These are phyloP conservation scores for Aureobasidium sp. DNA, from an alignment of 2,329 filamentous ascomycete genomes.

Conservation along the genomic window DNA sequence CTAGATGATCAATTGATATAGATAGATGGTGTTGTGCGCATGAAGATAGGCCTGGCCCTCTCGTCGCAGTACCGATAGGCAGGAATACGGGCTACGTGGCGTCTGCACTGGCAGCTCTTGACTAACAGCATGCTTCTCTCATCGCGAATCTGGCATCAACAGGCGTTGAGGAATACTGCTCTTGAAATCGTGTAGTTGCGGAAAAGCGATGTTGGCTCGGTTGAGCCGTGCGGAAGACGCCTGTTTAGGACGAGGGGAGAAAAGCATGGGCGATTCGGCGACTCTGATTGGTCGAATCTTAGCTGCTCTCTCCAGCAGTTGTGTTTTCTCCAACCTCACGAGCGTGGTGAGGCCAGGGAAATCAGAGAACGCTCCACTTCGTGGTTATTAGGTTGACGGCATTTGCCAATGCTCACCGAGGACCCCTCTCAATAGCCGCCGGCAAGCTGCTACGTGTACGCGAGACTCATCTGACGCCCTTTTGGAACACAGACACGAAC, in stretches of 20 bases:
- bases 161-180: background rate
- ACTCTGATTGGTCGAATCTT: background rate
- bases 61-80: background rate
- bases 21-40: background rate
- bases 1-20: background rate
- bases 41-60: background rate
- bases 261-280: background rate
- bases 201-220: background rate
- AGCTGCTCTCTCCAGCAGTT: background rate
- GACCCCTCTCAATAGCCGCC: constrained; percentile 11
- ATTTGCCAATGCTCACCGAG: constrained; percentile 12
- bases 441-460: constrained; percentile 10
- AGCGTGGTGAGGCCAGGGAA: background rate
- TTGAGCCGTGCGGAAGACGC: background rate
- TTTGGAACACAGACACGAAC: background rate
- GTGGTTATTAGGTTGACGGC: constrained; percentile 8
- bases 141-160: background rate
- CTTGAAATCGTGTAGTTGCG: background rate
- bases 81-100: constrained; percentile 1
- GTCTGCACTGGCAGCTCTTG: background rate
- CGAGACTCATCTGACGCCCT: constrained; percentile 10
- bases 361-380: constrained; percentile 9
- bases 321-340: constrained; percentile 9
- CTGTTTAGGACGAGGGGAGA: background rate
- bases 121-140: background rate